These are phyloP conservation scores for Aquilaria yunnanensis DNA, from an alignment of 345 rosid genomes.

Conservation along the genomic window DNA sequence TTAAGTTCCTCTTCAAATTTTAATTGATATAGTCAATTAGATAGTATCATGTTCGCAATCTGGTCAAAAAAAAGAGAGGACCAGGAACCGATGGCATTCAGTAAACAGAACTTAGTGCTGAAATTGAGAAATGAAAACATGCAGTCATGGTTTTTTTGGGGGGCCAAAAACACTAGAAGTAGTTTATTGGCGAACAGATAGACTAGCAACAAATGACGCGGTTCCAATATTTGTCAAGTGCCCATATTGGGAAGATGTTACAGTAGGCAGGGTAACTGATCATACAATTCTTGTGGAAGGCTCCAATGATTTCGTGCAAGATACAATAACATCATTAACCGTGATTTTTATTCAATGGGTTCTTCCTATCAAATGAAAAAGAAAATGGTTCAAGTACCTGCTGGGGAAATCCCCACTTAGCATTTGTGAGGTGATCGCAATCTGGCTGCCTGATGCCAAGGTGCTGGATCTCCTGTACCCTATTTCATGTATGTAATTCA, in stretches of 20 bases:
- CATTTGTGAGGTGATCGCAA: constrained; percentile 37
- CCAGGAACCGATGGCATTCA: too few relatives aligned
- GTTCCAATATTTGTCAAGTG: constrained; percentile 48
- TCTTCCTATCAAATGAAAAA: neutral
- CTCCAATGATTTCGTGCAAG: constrained; percentile 58
- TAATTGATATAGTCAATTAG: too few relatives aligned
- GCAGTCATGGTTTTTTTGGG: too few relatives aligned
- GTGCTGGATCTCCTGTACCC: constrained; percentile 44
- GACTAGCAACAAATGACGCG: constrained; percentile 11
- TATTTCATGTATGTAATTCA: neutral
- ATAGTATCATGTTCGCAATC: too few relatives aligned
- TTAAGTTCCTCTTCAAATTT: too few relatives aligned
- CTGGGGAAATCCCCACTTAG: constrained; percentile 70
- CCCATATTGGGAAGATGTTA: constrained; percentile 63
- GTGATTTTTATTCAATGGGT: neutral
- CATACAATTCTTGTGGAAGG: constrained; percentile 58
- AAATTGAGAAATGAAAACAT: too few relatives aligned
- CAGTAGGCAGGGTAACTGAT: constrained; percentile 55
- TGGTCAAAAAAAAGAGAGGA: too few relatives aligned
- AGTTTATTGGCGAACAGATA: neutral
- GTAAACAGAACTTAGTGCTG: too few relatives aligned
- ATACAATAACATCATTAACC: neutral
- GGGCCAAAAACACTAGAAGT: too few relatives aligned
- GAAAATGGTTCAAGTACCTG: constrained; percentile 25
- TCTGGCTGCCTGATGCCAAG: constrained; percentile 51